These are phyloP conservation scores for Cercospora sp. DNA, from an alignment of 2,329 filamentous ascomycete species.

Conservation along the genomic window DNA sequence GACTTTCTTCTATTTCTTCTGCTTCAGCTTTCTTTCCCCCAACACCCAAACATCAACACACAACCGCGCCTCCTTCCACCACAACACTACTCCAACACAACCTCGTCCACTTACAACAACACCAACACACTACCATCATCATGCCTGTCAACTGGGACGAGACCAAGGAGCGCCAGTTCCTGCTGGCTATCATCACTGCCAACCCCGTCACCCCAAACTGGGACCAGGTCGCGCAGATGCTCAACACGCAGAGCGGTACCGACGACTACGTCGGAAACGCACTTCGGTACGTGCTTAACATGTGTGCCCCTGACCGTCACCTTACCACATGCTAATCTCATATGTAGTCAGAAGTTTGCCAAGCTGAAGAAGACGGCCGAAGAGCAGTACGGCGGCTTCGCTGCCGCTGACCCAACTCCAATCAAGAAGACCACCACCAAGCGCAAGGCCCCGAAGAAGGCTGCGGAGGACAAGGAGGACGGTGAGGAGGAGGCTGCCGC, in stretches of 20 bases:
- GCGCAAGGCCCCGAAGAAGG: neutral
- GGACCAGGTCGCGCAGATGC: conserved; percentile 25
- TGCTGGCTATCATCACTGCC: conserved; percentile 19
- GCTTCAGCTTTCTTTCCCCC: neutral
- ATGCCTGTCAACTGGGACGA: conserved; percentile 22
- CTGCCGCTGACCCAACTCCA: conserved; percentile 7
- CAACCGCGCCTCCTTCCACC: neutral
- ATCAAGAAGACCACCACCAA: conserved; percentile 9
- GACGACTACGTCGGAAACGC: conserved; percentile 26
- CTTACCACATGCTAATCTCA: neutral
- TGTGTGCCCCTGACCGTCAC: neutral
- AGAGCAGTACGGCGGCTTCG: conserved; percentile 22
- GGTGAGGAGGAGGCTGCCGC: neutral
- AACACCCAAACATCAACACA: neutral
- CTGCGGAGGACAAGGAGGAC: neutral
- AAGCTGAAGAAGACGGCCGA: conserved; percentile 28
- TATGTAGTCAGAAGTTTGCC: conserved; percentile 28
- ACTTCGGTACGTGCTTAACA: conserved; percentile 19
- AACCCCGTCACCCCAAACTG: conserved; percentile 19
- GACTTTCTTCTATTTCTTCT: neutral
- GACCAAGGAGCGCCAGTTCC: conserved; percentile 16
- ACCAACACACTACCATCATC: conserved; percentile 1
- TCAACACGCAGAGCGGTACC: conserved; percentile 15
- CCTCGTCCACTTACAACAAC: neutral
- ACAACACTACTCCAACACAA: neutral